These are phyloP conservation scores for Neopestalotiopsis clavispora DNA, from an alignment of 2,329 filamentous ascomycete species.

Conservation along the genomic window DNA sequence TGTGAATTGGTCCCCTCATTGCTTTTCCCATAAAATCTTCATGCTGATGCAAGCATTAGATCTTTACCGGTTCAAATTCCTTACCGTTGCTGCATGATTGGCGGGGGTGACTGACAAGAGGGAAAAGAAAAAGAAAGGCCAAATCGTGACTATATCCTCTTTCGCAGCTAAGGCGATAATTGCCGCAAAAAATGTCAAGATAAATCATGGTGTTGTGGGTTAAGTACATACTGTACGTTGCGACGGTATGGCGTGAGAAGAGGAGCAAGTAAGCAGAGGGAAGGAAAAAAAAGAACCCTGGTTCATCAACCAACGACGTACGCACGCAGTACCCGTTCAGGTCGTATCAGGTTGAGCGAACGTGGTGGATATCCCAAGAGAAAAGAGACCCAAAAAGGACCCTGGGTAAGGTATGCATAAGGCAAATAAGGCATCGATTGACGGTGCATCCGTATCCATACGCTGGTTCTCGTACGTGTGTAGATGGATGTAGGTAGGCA, in stretches of 20 bases:
- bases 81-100: too few relatives aligned
- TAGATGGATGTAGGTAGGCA: neutral
- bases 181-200: too few relatives aligned
- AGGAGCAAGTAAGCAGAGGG: neutral
- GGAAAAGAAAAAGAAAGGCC: too few relatives aligned
- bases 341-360: neutral
- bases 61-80: too few relatives aligned
- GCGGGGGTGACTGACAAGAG: too few relatives aligned
- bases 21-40: too few relatives aligned
- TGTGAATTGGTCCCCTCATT: too few relatives aligned
- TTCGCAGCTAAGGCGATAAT: too few relatives aligned
- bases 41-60: too few relatives aligned
- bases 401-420: constrained; percentile 2
- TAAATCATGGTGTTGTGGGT: neutral
- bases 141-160: too few relatives aligned
- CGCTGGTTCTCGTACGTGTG: neutral
- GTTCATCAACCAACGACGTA: neutral
- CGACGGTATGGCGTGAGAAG: neutral
- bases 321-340: neutral
- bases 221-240: neutral
- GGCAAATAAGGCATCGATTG: constrained; percentile 1
- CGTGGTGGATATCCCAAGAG: neutral
- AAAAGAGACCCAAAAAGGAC: neutral
- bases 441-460: neutral
- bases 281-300: neutral